These are phyloP conservation scores for Scheffersomyces spartinae DNA, from an alignment of 805 yeast species.

Conservation along the genomic window DNA sequence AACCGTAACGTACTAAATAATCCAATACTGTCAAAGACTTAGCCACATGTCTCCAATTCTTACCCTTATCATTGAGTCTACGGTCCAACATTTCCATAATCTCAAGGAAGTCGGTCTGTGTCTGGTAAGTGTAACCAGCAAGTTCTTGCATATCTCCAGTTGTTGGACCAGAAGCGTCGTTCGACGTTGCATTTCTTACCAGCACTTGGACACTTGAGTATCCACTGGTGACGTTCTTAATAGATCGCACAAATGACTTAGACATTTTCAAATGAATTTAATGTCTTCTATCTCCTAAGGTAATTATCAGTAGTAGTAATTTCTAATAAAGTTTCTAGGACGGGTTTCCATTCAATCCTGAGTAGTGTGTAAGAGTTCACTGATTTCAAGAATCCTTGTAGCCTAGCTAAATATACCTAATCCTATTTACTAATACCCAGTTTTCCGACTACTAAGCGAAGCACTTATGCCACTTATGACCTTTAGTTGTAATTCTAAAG, in stretches of 20 bases:
- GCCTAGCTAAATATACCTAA: too few relatives aligned
- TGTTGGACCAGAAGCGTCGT: slow-evolving; percentile 79
- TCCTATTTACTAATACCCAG: too few relatives aligned
- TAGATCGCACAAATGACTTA: slow-evolving; percentile 65
- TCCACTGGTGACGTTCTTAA: slow-evolving; percentile 85
- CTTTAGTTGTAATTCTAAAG: too few relatives aligned
- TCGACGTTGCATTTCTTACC: slow-evolving; percentile 88
- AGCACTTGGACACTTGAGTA: slow-evolving; percentile 76
- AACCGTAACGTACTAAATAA: slow-evolving; percentile 73
- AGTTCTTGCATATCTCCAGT: slow-evolving; percentile 75
- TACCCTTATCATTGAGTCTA: slow-evolving; percentile 89
- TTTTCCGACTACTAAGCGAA: too few relatives aligned
- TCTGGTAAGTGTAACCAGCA: slow-evolving; percentile 59
- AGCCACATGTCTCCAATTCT: slow-evolving; percentile 94
- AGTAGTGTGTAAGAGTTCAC: too few relatives aligned
- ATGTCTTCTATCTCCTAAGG: too few relatives aligned
- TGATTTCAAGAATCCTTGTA: too few relatives aligned
- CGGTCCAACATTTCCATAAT: slow-evolving; percentile 91
- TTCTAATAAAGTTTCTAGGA: too few relatives aligned
- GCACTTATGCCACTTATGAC: too few relatives aligned
- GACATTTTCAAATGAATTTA: too few relatives aligned
- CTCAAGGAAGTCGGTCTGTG: slow-evolving; percentile 64
- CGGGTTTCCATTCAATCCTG: too few relatives aligned
- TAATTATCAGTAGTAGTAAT: too few relatives aligned
- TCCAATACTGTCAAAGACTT: slow-evolving; percentile 86